Conservation (phyloP, 1,284 basidiomycete species). For the Tausonia pullulans region DNA sequence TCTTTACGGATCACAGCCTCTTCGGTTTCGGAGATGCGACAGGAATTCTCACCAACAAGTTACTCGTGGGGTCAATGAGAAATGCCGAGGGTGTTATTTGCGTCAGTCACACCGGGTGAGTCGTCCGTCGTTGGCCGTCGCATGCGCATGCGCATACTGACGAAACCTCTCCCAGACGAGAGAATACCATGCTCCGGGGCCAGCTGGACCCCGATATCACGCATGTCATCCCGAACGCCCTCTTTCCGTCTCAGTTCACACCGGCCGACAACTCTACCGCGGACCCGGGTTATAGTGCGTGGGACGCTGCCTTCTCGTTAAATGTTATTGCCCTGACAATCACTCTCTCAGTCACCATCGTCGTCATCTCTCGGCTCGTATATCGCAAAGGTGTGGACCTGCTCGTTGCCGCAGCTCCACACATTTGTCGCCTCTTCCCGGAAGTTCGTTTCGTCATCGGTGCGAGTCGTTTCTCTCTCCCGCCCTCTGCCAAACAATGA, state of each 20-base stretch:
- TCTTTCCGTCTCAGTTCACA: conserved; percentile 77
- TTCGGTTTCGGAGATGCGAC: conserved; percentile 95
- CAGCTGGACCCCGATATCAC: conserved; percentile 58
- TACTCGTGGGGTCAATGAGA: conserved; percentile 70
- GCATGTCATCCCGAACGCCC: conserved; percentile 87
- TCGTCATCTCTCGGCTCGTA: conserved; percentile 86
- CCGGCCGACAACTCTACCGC: conserved; percentile 43
- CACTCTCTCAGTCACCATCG: conserved; percentile 64
- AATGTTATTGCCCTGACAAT: not conserved
- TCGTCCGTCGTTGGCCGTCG: conserved; percentile 4
- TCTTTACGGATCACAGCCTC: conserved; percentile 94
- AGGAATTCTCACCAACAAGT: conserved; percentile 92
- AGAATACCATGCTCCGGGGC: conserved; percentile 88
- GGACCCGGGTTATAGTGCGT: conserved; percentile 50
- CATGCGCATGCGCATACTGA: not conserved
- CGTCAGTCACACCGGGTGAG: conserved; percentile 91
- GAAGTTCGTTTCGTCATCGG: conserved; percentile 82
- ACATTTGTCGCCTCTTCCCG: conserved; percentile 72
- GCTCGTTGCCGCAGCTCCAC: conserved; percentile 79
- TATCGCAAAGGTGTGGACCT: conserved; percentile 97
- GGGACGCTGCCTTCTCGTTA: not conserved
- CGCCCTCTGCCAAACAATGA: too few species aligned
- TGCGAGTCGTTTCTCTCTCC: conserved; percentile 29
- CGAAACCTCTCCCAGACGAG: conserved; percentile 46
- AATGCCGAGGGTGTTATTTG: conserved; percentile 92